Conservation (phyloP, 106 monocot species). For the Dactylorhiza incarnata region DNA sequence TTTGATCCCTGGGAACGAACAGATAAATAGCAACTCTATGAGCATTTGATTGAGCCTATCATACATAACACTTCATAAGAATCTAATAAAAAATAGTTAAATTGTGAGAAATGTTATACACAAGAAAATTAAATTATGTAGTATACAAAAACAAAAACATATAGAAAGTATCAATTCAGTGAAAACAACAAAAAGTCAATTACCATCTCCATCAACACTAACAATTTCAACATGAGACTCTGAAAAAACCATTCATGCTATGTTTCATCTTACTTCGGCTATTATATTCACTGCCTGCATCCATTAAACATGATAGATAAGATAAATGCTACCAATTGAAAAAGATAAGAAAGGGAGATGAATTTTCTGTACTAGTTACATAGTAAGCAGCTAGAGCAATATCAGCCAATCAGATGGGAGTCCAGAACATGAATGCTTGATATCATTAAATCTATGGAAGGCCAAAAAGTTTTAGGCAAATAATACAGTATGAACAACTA, state of each 20-base stretch:
- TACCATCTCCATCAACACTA: slow-evolving; percentile 34
- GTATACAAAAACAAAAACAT: background rate
- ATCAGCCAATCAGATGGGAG: background rate
- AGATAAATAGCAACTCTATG: background rate
- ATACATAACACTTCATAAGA: background rate
- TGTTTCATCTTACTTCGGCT: slow-evolving; percentile 22
- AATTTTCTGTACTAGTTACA: background rate
- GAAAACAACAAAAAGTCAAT: background rate
- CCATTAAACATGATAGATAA: slow-evolving; percentile 5
- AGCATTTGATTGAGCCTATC: background rate
- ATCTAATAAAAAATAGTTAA: background rate
- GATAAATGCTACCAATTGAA: background rate
- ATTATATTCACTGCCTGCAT: slow-evolving; percentile 36
- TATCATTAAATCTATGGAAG: background rate
- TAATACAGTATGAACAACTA: background rate
- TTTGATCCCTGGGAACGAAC: slow-evolving; percentile 33
- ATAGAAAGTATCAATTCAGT: background rate
- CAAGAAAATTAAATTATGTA: background rate
- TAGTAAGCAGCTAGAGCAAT: background rate
- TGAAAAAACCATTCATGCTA: slow-evolving; percentile 14
- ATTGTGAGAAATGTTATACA: slow-evolving; percentile 2
- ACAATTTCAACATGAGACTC: background rate
- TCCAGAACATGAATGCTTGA: background rate
- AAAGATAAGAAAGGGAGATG: background rate
- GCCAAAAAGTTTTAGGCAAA: background rate